Percentiles rank a stretch among this genome's conserved stretches.
These are phyloP conservation scores for Letharia columbiana DNA, from an alignment of 495 filamentous ascomycete species.

Conservation along the genomic window DNA sequence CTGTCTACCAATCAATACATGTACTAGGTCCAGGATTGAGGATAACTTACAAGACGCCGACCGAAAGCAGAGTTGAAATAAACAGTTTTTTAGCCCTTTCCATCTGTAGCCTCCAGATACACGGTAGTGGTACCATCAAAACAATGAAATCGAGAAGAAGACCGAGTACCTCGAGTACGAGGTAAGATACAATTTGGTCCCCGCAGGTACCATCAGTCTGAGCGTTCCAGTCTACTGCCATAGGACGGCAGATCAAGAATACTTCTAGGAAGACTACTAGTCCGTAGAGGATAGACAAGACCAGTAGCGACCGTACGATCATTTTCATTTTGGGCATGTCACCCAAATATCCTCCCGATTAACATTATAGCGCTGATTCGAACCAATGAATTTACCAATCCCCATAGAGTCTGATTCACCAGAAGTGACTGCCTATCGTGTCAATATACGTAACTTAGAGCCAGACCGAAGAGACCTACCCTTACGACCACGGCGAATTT, in stretches of 20 bases:
- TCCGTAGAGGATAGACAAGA: constrained; percentile 19
- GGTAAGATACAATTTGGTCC: constrained; percentile 24
- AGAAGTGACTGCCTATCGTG: constrained; percentile 22
- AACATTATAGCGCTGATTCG: constrained; percentile 14
- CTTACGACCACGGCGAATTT: constrained; percentile 9
- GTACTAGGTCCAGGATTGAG: background rate
- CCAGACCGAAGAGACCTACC: constrained; percentile 2
- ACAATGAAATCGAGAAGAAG: constrained; percentile 24
- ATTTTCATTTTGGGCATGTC: too few relatives aligned
- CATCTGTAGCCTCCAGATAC: constrained; percentile 1
- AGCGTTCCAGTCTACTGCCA: constrained; percentile 23
- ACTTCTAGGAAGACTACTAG: constrained; percentile 16
- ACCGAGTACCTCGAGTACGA: constrained; percentile 23
- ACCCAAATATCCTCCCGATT: constrained; percentile 4
- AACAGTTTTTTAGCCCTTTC: background rate
- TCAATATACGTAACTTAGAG: background rate
- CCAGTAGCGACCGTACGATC: background rate
- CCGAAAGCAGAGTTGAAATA: background rate
- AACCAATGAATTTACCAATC: constrained; percentile 24
- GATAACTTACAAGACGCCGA: constrained; percentile 9
- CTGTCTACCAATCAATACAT: constrained; percentile 7
- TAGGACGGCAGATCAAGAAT: constrained; percentile 26
- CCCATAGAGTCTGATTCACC: constrained; percentile 26
- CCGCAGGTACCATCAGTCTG: constrained; percentile 20
- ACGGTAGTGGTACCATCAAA: constrained; percentile 6